Conservation (phyloP, 768 basidiomycete species). For the Leccinum aurantiacum region DNA sequence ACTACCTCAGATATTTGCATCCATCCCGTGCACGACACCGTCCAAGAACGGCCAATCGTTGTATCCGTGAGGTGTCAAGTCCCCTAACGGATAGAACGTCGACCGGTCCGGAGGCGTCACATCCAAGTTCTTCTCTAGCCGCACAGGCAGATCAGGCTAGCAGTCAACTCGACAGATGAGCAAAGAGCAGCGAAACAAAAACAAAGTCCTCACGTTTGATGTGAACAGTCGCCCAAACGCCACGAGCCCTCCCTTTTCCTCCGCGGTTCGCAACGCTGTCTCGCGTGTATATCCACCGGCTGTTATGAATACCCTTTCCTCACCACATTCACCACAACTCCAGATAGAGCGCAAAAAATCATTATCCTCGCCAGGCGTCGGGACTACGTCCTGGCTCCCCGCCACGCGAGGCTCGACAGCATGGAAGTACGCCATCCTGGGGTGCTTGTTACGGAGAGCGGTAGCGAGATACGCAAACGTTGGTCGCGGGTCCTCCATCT, state of each 20-base stretch:
- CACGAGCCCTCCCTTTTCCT: background rate
- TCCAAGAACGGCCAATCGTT: background rate
- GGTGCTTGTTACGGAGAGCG: background rate
- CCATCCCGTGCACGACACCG: background rate
- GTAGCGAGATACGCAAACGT: background rate
- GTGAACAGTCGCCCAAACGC: background rate
- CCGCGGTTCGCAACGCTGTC: background rate
- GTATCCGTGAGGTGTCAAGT: background rate
- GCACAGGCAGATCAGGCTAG: background rate
- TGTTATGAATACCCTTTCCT: background rate
- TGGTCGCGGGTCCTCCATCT: background rate
- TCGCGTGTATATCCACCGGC: background rate
- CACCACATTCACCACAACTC: background rate
- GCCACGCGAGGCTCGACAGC: background rate
- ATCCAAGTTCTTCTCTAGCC: background rate
- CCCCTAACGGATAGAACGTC: background rate
- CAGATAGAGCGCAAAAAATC: background rate
- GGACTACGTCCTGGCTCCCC: background rate
- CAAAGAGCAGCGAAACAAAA: background rate
- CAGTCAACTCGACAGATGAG: background rate
- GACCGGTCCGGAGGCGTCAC: background rate
- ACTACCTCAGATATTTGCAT: background rate
- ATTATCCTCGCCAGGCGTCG: background rate
- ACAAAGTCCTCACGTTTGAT: background rate
- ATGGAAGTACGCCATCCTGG: slow-evolving; percentile 1